phyloP scores from a whole-genome alignment of 1,139 yeast genomes.

The Hemisphaericaspora subhashii region DNA sequence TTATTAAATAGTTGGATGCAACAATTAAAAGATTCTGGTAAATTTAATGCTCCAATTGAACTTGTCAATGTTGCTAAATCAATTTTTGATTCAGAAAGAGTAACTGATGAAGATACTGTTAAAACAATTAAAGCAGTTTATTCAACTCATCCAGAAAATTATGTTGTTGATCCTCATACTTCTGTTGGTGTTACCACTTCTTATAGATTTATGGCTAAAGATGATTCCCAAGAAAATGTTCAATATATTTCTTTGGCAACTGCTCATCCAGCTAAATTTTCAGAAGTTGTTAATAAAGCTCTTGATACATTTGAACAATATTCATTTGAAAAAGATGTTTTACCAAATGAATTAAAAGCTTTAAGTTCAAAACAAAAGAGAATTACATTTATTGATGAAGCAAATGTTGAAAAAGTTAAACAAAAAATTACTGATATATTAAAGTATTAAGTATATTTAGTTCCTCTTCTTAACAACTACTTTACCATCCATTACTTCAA shows the following conservation, averaged over 20 bases:
- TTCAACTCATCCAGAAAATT: constrained; percentile 58
- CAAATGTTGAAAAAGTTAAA: constrained; percentile 74
- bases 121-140: constrained; percentile 74
- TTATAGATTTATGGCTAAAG: constrained; percentile 56
- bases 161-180: constrained; percentile 93
- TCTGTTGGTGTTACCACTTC: constrained; percentile 91
- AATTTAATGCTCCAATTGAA: constrained; percentile 66
- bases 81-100: constrained; percentile 78
- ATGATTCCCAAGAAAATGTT: constrained; percentile 32
- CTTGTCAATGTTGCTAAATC: constrained; percentile 66
- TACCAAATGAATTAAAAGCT: constrained; percentile 82
- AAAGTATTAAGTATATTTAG: constrained; percentile 14
- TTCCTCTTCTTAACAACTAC: constrained; percentile 22
- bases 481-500: constrained; percentile 37
- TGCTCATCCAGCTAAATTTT: constrained; percentile 98
- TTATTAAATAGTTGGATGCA: constrained; percentile 75
- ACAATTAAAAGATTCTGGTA: constrained; percentile 71
- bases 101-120: constrained; percentile 73
- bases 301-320: constrained; percentile 65
- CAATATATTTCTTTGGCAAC: constrained; percentile 82
- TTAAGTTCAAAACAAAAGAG: constrained; percentile 73
- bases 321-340: constrained; percentile 81
- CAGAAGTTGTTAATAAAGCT: constrained; percentile 90
- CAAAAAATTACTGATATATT: constrained; percentile 70
- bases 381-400: constrained; percentile 70